A percentile compares a stretch with the other conserved stretches of the same genome.
phyloP scores from a whole-genome alignment of 140 eudicot genomes.

The Anethum foeniculum region DNA sequence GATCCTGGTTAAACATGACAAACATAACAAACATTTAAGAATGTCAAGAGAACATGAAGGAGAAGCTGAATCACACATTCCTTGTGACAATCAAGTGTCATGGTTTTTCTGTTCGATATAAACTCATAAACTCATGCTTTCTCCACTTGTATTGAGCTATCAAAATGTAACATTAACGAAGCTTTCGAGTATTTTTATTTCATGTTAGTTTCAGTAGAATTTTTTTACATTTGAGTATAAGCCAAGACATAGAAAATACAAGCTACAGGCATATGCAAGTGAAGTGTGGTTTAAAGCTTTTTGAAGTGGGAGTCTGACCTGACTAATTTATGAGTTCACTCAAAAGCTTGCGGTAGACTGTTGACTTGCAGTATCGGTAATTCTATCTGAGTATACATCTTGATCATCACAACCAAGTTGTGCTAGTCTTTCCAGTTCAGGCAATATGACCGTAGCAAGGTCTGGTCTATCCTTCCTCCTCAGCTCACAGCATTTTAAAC shows the following conservation, averaged over 20 bases:
- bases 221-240: not conserved
- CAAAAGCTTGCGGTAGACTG: constrained; percentile 5
- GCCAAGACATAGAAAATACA: not conserved
- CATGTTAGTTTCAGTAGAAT: not conserved
- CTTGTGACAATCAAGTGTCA: not conserved
- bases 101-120: not conserved
- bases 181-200: no score
- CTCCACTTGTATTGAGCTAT: no score
- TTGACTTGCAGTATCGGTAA: not conserved
- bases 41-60: not conserved
- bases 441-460: constrained; percentile 39
- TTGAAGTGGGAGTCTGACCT: constrained; percentile 10
- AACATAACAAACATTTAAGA: not conserved
- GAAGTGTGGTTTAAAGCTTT: not conserved
- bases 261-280: not conserved
- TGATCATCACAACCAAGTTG: constrained; percentile 18
- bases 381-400: not conserved
- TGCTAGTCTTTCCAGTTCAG: constrained; percentile 36
- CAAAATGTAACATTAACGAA: no score
- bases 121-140: no score
- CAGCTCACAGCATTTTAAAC: constrained; percentile 48
- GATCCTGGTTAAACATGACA: constrained; percentile 1
- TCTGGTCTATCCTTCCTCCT: constrained; percentile 59
- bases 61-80: not conserved
- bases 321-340: constrained; percentile 4